Evolutionary conservation across 257 asterid genomes (phyloP), one percentile per base, ranked within the genome.

Genomic region (Echium plantagineum): DNA sequence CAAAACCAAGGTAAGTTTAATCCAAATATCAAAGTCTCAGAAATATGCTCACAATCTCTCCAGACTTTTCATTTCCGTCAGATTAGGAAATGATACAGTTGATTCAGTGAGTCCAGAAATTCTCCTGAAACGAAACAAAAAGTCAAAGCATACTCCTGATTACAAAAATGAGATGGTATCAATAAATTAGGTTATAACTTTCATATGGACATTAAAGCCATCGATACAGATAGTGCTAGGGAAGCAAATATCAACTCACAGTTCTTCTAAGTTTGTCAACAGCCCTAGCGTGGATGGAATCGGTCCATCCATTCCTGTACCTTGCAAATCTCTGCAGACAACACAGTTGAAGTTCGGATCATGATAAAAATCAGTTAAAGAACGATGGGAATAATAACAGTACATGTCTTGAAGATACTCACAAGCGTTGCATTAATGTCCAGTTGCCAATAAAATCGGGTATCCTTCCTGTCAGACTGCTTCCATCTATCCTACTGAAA

Each of bases 401-500:
- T 12, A 55, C 15, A 49, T 24, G 31, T 55, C 31, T 18, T 17
- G 67, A 58, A 52, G 66, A 71, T 63, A 66, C 95, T 83, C 76
- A 91, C 98, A 88, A 68, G 66, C 82, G 79, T 0, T 0, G 0
- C 19, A 91, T 65, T 62, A 53, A 69, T 63, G 85, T 79, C 98
- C 95, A 91, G 77, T 75, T 91, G 61, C 76, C 94, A 19, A 91
- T 80, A 57, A 80, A 85, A 66, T 72, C 83, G 32, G 96, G 98
- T 69, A 88, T 80, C 71, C 68, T 77, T 64, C 98, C 98, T n/a
- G 89, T 63, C 52, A 87, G 19, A 15, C 26, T 31, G 80, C 54
- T 85, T 73, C 93, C 95, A 47, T 83, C 96, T 61, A 91, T 80
- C 82, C 95, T 72, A 78, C 98, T 91, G 95, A 85, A 88, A 76